phyloP scores from a whole-genome alignment of 768 basidiomycete species.

The Mycena indigotica region DNA sequence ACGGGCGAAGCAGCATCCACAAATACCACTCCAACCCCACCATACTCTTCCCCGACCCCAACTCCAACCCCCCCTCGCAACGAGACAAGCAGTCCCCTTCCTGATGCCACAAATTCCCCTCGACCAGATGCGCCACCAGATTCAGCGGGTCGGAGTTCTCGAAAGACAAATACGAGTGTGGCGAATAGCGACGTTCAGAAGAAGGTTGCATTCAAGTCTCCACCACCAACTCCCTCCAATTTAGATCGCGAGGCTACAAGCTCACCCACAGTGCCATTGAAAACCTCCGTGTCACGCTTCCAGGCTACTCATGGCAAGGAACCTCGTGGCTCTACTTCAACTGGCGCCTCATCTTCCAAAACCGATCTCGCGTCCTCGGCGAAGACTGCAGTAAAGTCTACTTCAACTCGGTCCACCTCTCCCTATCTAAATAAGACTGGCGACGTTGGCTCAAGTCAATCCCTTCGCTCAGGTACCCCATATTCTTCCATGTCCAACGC shows the following conservation, averaged over 20 bases:
- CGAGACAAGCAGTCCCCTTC: slow-evolving; percentile 26
- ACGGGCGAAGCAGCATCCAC: slow-evolving; percentile 34
- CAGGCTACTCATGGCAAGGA: slow-evolving; percentile 74
- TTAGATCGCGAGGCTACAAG: slow-evolving; percentile 51
- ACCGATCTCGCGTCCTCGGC: slow-evolving; percentile 52
- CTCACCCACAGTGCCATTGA: slow-evolving; percentile 43
- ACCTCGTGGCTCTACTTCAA: slow-evolving; percentile 66
- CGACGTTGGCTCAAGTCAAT: slow-evolving; percentile 58
- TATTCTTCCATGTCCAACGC: slow-evolving; percentile 76
- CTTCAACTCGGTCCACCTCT: slow-evolving; percentile 64
- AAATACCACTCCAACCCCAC: slow-evolving; percentile 30
- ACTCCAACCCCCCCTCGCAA: slow-evolving; percentile 28
- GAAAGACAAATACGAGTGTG: slow-evolving; percentile 37
- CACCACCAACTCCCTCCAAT: slow-evolving; percentile 67
- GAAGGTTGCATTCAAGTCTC: slow-evolving; percentile 87
- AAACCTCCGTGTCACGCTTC: slow-evolving; percentile 77
- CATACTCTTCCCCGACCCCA: slow-evolving; percentile 38
- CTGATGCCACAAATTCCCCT: slow-evolving; percentile 23
- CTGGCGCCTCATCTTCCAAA: slow-evolving; percentile 64
- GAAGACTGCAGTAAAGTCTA: slow-evolving; percentile 46
- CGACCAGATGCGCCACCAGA: slow-evolving; percentile 29
- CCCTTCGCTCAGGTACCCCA: slow-evolving; percentile 78
- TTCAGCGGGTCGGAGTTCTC: slow-evolving; percentile 34
- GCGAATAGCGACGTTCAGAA: slow-evolving; percentile 60
- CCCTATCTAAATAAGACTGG: slow-evolving; percentile 58